Percentiles rank a stretch among this genome's conserved stretches.
Conservation (phyloP, 2,329 filamentous ascomycete species). For the Paecilomyces variotii region DNA sequence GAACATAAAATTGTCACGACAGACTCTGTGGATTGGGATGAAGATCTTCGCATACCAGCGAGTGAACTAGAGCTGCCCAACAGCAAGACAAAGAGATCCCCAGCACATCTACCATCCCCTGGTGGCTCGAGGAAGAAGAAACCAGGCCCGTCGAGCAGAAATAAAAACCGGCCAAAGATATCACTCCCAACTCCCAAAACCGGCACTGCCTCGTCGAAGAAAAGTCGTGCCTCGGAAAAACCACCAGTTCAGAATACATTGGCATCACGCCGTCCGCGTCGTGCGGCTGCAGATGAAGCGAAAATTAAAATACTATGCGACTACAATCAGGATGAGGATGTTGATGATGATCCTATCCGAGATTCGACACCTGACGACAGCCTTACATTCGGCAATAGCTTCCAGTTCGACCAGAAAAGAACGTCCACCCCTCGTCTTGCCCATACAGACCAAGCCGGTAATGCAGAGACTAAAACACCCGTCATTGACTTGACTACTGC, state of each 20-base stretch:
- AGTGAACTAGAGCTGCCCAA: slow-evolving; percentile 5
- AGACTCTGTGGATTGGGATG: slow-evolving; percentile 21
- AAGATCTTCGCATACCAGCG: slow-evolving; percentile 21
- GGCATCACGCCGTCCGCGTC: not conserved
- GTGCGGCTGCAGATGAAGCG: not conserved
- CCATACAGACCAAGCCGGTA: not conserved
- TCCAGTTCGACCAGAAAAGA: not conserved
- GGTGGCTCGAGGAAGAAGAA: not conserved
- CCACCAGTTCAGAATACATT: not conserved
- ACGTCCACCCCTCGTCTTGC: not conserved
- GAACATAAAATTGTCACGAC: slow-evolving; percentile 9
- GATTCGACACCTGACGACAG: not conserved
- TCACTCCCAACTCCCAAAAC: not conserved
- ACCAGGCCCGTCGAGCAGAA: not conserved
- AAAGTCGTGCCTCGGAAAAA: not conserved
- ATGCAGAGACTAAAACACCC: not conserved
- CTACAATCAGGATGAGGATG: not conserved
- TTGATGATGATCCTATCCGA: not conserved
- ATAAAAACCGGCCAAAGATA: not conserved
- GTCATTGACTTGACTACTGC: not conserved
- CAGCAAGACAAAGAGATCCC: slow-evolving; percentile 6
- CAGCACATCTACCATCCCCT: slow-evolving; percentile 10
- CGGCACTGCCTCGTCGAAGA: not conserved
- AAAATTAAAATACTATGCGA: not conserved
- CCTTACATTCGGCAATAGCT: not conserved